These are phyloP conservation scores for Rhynchospora breviuscula DNA, from an alignment of 176 grass and related monocot genomes.

Conservation along the genomic window DNA sequence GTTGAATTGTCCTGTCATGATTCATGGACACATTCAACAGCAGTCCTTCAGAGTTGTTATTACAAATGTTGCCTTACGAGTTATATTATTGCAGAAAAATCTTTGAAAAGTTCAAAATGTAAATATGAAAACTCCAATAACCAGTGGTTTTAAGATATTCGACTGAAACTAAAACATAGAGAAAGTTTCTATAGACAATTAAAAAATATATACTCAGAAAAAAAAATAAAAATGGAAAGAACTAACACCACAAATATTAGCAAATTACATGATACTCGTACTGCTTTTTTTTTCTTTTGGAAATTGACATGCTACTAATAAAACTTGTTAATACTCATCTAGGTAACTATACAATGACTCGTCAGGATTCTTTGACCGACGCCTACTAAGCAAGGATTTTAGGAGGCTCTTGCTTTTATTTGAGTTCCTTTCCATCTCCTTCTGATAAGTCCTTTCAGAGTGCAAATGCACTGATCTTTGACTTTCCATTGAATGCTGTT, in stretches of 20 bases:
- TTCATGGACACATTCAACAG: neutral
- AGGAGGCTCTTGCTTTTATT: slow-evolving; percentile 75
- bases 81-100: neutral
- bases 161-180: neutral
- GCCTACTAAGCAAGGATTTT: slow-evolving; percentile 66
- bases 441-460: slow-evolving; percentile 37
- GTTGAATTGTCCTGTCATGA: too few relatives aligned
- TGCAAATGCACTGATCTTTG: slow-evolving; percentile 46
- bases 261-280: neutral
- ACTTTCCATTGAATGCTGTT: slow-evolving; percentile 29
- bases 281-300: neutral
- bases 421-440: slow-evolving; percentile 44
- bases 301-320: neutral
- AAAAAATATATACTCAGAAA: slow-evolving; percentile 2
- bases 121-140: neutral
- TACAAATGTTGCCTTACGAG: neutral
- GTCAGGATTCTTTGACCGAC: slow-evolving; percentile 52
- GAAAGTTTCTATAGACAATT: slow-evolving; percentile 19
- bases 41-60: neutral
- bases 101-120: neutral
- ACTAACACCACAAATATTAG: neutral
- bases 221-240: neutral
- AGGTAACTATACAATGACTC: slow-evolving; percentile 90
- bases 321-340: slow-evolving; percentile 65
- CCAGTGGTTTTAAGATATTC: neutral